Conservation (phyloP, 176 grass and related monocot species). For the Panicum miliaceum region DNA sequence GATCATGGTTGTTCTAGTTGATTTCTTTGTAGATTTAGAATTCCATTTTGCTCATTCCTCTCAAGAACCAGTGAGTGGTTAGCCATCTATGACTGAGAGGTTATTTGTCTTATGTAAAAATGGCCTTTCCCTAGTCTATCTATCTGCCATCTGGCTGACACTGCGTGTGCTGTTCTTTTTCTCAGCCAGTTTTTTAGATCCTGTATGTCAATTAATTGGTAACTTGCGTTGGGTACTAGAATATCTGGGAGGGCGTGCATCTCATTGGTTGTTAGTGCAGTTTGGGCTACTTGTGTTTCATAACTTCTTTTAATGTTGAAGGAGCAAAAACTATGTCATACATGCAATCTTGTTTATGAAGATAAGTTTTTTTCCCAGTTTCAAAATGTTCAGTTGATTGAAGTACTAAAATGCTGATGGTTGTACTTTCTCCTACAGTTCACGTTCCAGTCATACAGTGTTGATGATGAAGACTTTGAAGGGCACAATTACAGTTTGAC, state of each 20-base stretch:
- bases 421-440: constrained; percentile 62
- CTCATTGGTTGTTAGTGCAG: neutral
- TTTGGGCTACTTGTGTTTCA: neutral
- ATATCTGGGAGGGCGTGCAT: neutral
- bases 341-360: neutral
- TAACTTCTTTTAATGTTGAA: neutral
- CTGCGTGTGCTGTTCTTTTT: neutral
- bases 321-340: neutral
- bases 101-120: too few species aligned
- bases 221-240: neutral
- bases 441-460: constrained; percentile 79
- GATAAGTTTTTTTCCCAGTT: neutral
- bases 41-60: too few species aligned
- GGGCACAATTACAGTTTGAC: constrained; percentile 92
- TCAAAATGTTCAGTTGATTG: neutral
- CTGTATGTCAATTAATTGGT: too few species aligned
- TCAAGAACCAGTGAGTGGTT: too few species aligned
- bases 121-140: neutral
- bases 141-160: neutral
- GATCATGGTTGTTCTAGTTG: too few species aligned
- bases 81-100: too few species aligned
- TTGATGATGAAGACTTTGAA: constrained; percentile 88
- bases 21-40: too few species aligned
- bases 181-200: neutral
- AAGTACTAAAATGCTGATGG: constrained; percentile 25